Evolutionary conservation across 148 eudicot species (phyloP).

Genomic region (Tetragonia tetragonoides): DNA sequence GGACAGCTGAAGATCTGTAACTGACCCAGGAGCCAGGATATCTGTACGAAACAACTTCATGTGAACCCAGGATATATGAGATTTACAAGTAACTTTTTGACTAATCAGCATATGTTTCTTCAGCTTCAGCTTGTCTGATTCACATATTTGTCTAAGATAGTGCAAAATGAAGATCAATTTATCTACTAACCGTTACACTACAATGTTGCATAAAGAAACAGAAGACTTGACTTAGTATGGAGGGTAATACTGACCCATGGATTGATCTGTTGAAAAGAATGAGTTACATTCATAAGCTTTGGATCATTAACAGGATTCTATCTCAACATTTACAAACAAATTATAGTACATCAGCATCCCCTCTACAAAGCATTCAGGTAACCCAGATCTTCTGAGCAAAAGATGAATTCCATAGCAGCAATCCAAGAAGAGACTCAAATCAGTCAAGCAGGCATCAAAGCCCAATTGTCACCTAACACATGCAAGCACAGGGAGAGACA

Average conservation of each 20-base stretch:
- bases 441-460: slow-evolving; percentile 50
- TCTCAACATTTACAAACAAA: slow-evolving; percentile 9
- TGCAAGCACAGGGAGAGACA: slow-evolving; percentile 76
- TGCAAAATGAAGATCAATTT: no score
- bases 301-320: neutral
- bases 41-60: neutral
- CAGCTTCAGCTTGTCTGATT: no score
- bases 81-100: neutral
- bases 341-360: neutral
- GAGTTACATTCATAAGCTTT: slow-evolving; percentile 2
- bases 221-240: neutral
- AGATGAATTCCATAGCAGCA: neutral
- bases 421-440: neutral
- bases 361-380: neutral
- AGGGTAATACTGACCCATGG: neutral
- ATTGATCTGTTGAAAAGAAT: neutral
- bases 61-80: neutral
- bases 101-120: no score
- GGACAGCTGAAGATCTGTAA: no score
- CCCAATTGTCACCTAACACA: slow-evolving; percentile 55
- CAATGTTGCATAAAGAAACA: neutral
- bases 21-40: no score
- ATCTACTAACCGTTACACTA: no score
- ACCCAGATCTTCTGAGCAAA: neutral
- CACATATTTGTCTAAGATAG: no score